phyloP scores from a whole-genome alignment of 2,329 filamentous ascomycete species.

The Cladosporium sp. region DNA sequence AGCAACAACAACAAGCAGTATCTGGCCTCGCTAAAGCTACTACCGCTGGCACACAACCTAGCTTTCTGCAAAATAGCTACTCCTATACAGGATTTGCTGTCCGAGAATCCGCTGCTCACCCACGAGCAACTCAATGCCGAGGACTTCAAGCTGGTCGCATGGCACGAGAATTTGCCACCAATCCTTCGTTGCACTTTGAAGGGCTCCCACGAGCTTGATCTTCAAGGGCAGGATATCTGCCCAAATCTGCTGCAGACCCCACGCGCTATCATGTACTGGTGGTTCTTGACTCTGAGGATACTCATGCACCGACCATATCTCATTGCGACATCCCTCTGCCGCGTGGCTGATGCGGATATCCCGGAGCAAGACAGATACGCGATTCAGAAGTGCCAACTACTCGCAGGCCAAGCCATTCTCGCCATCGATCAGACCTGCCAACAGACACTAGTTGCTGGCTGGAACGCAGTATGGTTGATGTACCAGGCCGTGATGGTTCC shows the following conservation, averaged over 20 bases:
- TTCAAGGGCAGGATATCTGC: slow-evolving; percentile 55
- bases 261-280: slow-evolving; percentile 74
- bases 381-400: slow-evolving; percentile 64
- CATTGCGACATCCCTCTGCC: slow-evolving; percentile 57
- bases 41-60: slow-evolving; percentile 68
- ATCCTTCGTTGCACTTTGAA: slow-evolving; percentile 24
- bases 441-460: slow-evolving; percentile 70
- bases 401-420: slow-evolving; percentile 66
- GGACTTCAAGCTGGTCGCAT: slow-evolving; percentile 63
- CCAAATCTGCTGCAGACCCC: slow-evolving; percentile 66
- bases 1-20: slow-evolving; percentile 24
- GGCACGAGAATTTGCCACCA: slow-evolving; percentile 63
- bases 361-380: slow-evolving; percentile 62
- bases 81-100: slow-evolving; percentile 68
- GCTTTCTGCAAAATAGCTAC: slow-evolving; percentile 74
- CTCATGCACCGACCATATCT: slow-evolving; percentile 70
- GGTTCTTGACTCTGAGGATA: slow-evolving; percentile 72
- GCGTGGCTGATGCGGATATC: slow-evolving; percentile 47
- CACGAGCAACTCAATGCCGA: slow-evolving; percentile 60
- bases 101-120: slow-evolving; percentile 61
- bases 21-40: slow-evolving; percentile 57
- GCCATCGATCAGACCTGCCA: slow-evolving; percentile 68
- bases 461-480: slow-evolving; percentile 78
- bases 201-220: background rate
- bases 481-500: slow-evolving; percentile 79